These are phyloP conservation scores for Dimargaris cristalligena DNA, from an alignment of 192 early-diverging fungal genomes.

Conservation along the genomic window DNA sequence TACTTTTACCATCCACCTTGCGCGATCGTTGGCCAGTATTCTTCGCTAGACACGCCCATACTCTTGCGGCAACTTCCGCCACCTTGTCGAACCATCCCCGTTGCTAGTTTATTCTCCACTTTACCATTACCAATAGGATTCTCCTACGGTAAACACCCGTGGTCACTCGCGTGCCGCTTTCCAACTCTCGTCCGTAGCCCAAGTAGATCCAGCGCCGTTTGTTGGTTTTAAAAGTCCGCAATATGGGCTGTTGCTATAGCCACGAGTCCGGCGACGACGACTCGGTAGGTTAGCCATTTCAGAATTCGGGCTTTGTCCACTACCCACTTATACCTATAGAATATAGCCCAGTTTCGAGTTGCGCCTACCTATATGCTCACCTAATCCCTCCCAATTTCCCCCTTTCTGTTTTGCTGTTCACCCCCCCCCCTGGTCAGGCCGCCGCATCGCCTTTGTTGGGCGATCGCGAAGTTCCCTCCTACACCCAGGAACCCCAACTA, in stretches of 20 bases:
- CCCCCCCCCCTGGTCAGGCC: background rate
- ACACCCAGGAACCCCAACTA: background rate
- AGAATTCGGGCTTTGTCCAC: background rate
- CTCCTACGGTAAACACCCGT: no score
- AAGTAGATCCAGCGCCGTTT: no score
- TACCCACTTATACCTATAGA: background rate
- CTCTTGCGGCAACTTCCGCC: no score
- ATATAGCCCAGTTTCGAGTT: background rate
- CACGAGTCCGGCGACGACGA: background rate
- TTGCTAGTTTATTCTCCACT: no score
- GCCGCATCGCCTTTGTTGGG: background rate
- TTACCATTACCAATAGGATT: no score
- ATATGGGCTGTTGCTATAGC: background rate
- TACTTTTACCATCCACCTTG: no score
- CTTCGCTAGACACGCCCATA: no score
- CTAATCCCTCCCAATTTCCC: background rate
- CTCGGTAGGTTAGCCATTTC: background rate
- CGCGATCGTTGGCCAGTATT: no score
- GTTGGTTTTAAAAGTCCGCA: no score
- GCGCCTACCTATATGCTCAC: background rate
- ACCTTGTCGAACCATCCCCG: no score
- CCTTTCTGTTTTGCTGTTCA: background rate
- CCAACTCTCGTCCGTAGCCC: no score
- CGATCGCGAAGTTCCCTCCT: background rate
- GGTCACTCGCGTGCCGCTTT: no score